phyloP scores from a whole-genome alignment of 2,329 filamentous ascomycete genomes.

The Cladophialophora psammophila region DNA sequence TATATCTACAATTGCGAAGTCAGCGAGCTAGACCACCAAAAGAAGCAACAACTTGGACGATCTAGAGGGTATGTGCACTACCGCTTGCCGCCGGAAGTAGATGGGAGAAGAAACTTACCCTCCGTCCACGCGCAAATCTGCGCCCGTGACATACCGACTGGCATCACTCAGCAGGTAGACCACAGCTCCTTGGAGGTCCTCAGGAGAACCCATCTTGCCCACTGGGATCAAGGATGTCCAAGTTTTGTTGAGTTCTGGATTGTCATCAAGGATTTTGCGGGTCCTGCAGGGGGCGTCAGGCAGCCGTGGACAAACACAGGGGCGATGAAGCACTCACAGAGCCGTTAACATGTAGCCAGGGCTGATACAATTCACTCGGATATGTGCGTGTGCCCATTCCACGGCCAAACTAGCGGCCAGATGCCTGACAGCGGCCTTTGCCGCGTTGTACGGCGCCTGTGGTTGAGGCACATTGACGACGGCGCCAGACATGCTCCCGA shows the following conservation, averaged over 20 bases:
- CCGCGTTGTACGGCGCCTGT: conserved; percentile 89
- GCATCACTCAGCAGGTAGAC: conserved; percentile 85
- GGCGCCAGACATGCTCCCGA: conserved; percentile 91
- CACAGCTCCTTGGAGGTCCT: conserved; percentile 89
- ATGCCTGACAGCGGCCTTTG: conserved; percentile 91
- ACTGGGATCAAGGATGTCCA: conserved; percentile 93
- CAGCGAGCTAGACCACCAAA: conserved; percentile 9
- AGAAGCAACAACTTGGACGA: background rate
- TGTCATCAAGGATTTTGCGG: conserved; percentile 91
- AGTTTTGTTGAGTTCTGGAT: conserved; percentile 85
- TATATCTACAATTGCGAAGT: conserved; percentile 23
- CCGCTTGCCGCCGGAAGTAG: background rate
- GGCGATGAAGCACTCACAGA: conserved; percentile 67
- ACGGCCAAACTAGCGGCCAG: conserved; percentile 86
- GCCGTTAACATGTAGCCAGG: conserved; percentile 97
- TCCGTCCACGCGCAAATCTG: conserved; percentile 82
- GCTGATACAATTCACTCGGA: conserved; percentile 93
- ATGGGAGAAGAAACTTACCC: conserved; percentile 75
- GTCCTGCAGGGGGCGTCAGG: conserved; percentile 63
- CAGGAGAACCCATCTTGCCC: conserved; percentile 90
- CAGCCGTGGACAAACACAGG: conserved; percentile 33
- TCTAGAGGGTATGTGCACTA: background rate
- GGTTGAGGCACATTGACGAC: conserved; percentile 97
- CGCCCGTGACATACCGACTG: conserved; percentile 74
- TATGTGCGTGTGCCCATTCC: conserved; percentile 87